Evolutionary conservation across 2,329 filamentous ascomycete species (phyloP), one percentile per base, ranked within the genome.

Genomic region (Aureobasidium leucospermi): DNA sequence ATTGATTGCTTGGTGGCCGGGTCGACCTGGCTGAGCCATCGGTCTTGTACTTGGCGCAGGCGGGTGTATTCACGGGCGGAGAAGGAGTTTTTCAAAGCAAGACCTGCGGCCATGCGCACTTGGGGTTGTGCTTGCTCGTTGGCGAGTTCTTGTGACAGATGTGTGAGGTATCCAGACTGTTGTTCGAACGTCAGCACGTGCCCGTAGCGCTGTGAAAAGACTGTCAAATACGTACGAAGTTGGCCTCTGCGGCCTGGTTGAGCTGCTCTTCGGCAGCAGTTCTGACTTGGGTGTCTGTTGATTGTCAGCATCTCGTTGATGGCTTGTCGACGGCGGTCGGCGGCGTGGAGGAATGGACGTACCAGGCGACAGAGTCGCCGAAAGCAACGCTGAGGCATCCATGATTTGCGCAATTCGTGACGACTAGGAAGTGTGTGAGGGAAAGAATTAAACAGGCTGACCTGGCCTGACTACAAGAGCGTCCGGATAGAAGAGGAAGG

Each of bases 51-150:
- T 73, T 95, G 89, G 71, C 89, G 87, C 77, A 96, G 86, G 71
- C 91, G 88, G 70, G 85, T 79, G 70, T 87, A 87, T 76, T 99
- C 94, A 81, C 94, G 88, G 70, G 92, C 89, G 71, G 90, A 90
- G 79, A 99, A 97, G 70, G 94, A 89, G 82, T 99, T 99, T 80
- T 99, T 99, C 71, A 99, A 81, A 67, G 94, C 93, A 68, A 99
- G 85, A 85, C 92, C 94, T 69, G 94, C 94, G 67, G 94, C 93
- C 67, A 90, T 88, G 81, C 94, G 88, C 72, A 96, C 94, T 72
- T 90, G 84, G 65, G 88, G 83, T 71, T 89, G 82, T 66, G 88
- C 86, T 67, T 84, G 82, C 71, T 97, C 93, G 77, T 96, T 96
- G 72, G 92, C 91, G 70, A 99, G 85, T 77, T 96, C 90, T 77